Evolutionary conservation across 192 early-diverging fungal species (phyloP), one percentile per base, ranked within the genome.

Genomic region (Kickxella alabastrina): DNA sequence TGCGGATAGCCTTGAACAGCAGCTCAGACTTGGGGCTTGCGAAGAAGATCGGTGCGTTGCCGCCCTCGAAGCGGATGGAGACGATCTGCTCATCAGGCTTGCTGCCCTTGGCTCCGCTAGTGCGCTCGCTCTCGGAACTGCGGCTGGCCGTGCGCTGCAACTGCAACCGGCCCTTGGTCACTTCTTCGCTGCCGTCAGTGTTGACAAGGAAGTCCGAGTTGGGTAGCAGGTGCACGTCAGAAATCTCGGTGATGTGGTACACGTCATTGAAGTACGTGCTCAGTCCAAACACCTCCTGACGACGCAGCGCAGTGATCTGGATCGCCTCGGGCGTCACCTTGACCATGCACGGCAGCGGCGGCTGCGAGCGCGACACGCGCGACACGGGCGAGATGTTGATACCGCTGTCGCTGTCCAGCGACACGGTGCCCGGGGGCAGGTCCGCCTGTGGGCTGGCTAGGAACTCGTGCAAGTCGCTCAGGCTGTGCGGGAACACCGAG

Each of bases 261-360:
- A 92, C 85, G 52, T 98, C 93, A 52, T 93, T 92, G 45, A 89
- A 80, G 43, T 82, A 78, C 35, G 85, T 81, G 46, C 62, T 82
- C 43, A 87, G 63, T 10, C 85, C 87, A 55, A 82, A 77, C 22
- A 94, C 69, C 35, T 94, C 90, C 61, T 91, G 88, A 34, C 86
- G 80, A 64, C 83, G 83, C 52, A 77, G 67, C 36, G 80, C 62
- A 4, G 77, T 84, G 26, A 97, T 81, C 57, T 94, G 89, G 32
- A 97, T 85, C 9, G 80, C 82, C 44, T 97, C 92, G 6, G 79
- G 66, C 10, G 86, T 81, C 54, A 97, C 80, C 63, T 90, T 90
- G 47, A 97, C 78, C 27, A 83, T 81, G 23, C 92, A 90, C 10
- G 89, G 88, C 36, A 87, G 57, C 34, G 80, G 77, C 23, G 81